phyloP scores from a whole-genome alignment of 805 yeast genomes.

The Novakomyces olei region DNA sequence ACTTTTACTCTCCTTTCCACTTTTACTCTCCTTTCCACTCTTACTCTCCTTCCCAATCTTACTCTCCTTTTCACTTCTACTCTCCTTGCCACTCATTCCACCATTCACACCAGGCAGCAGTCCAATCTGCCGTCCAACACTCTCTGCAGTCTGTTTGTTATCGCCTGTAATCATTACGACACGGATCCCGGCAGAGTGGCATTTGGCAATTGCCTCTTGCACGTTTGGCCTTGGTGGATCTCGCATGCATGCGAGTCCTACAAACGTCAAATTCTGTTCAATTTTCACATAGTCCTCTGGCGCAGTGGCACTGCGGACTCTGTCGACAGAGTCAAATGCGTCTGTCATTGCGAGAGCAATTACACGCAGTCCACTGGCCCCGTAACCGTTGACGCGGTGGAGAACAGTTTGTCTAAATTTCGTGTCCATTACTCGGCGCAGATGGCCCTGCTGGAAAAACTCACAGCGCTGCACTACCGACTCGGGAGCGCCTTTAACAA shows the following conservation, averaged over 20 bases:
- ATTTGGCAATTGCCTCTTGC: constrained; percentile 36
- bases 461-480: constrained; percentile 23
- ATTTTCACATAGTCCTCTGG: constrained; percentile 22
- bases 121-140: constrained; percentile 70
- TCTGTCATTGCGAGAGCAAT: constrained; percentile 37
- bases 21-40: constrained; percentile 22
- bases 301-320: constrained; percentile 7
- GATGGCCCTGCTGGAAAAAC: constrained; percentile 12
- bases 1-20: constrained; percentile 29
- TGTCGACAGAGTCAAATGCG: constrained; percentile 12
- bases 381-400: constrained; percentile 36
- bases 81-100: constrained; percentile 28
- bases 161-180: constrained; percentile 73
- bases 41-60: constrained; percentile 29
- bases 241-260: constrained; percentile 55
- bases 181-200: constrained; percentile 55
- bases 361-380: constrained; percentile 46
- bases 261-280: constrained; percentile 32
- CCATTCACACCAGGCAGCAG: constrained; percentile 25
- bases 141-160: constrained; percentile 58
- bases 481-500: constrained; percentile 38
- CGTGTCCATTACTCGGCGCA: constrained; percentile 19
- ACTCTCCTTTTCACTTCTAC: constrained; percentile 26
- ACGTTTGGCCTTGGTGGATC: constrained; percentile 63
- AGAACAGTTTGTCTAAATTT: constrained; percentile 24